Evolutionary conservation across 2,329 filamentous ascomycete species (phyloP), one percentile per base, ranked within the genome.

Genomic region (Fusarium nematophilum): DNA sequence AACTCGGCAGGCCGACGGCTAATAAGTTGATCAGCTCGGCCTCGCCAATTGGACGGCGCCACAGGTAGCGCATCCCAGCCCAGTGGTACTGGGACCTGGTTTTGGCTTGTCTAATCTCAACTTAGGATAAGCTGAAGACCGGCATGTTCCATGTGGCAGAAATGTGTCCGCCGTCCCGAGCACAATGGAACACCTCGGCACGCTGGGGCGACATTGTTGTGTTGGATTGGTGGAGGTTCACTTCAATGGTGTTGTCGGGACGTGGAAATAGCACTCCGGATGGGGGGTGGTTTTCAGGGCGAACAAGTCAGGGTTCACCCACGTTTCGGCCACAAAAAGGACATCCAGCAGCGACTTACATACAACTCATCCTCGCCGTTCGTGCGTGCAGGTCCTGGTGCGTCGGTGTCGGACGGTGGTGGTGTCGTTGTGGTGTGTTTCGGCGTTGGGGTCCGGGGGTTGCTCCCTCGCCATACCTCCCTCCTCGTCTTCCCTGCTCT

Each of bases 381-480:
- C 25, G 23, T 27, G 48, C 34, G 34, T 51, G 42, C 50, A 62
- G 48, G 25, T 39, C 46, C 31, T 50, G 48, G 33, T 31, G 49
- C 54, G 55, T 59, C 49, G 51, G 58, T 53, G 62, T 68, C 64
- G 55, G 60, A 67, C 55, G 66, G 59, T 62, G 42, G 59, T 68
- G 66, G 66, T 68, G 66, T 68, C 62, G 66, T 47, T 46, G 59
- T 68, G 66, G 66, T 68, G 64, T 68, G 66, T 62, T 69, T 60
- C 57, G 46, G 36, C 44, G 44, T 42, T 56, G 48, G 48, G 47
- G 47, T 36, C 43, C 53, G 42, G 54, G 54, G 37, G 45, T 36
- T 21, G 50, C 30, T n/a, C 8, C 55, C 53, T 64, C 46, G 14
- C 47, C 51, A 43, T 47, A 48, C 59, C 45, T 51, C 55, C 60